phyloP scores from a whole-genome alignment of 1,139 yeast genomes.

The Kodamaea alishanica region DNA sequence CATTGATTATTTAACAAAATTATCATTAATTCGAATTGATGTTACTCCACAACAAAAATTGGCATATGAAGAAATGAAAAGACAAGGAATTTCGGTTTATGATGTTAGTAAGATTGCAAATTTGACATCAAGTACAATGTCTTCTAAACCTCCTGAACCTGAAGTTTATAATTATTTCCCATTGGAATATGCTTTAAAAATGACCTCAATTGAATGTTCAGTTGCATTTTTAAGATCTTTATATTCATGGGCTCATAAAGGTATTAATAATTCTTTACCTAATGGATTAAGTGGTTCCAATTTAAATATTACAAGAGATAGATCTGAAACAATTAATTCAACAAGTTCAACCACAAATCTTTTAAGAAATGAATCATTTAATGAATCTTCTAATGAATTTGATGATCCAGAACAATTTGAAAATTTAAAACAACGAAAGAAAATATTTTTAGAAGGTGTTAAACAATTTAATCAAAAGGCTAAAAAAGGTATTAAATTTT shows the following conservation, averaged over 20 bases:
- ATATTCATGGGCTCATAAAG: constrained; percentile 85
- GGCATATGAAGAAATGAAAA: constrained; percentile 59
- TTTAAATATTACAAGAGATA: constrained; percentile 27
- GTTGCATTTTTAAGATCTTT: constrained; percentile 82
- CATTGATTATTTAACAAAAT: constrained; percentile 70
- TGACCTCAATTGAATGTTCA: constrained; percentile 74
- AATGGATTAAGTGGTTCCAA: constrained; percentile 13
- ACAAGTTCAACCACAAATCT: constrained; percentile 26
- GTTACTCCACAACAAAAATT: constrained; percentile 66
- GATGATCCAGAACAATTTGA: constrained; percentile 89
- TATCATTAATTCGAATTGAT: constrained; percentile 70
- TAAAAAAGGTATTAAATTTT: constrained; percentile 65
- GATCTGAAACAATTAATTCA: constrained; percentile 43
- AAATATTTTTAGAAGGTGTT: constrained; percentile 73
- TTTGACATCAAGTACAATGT: constrained; percentile 64
- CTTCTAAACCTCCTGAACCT: constrained; percentile 60
- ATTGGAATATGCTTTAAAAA: constrained; percentile 77
- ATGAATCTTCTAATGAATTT: constrained; percentile 28
- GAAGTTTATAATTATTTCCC: constrained; percentile 58
- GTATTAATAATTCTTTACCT: constrained; percentile 30
- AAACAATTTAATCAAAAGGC: constrained; percentile 82
- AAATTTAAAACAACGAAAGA: constrained; percentile 76
- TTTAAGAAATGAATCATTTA: constrained; percentile 35
- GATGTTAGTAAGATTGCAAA: constrained; percentile 71
- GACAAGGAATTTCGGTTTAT: constrained; percentile 67